A percentile compares a stretch with the other conserved stretches of the same genome.
Conservation (phyloP, 768 basidiomycete genomes). For the Pisolithus tinctorius region DNA sequence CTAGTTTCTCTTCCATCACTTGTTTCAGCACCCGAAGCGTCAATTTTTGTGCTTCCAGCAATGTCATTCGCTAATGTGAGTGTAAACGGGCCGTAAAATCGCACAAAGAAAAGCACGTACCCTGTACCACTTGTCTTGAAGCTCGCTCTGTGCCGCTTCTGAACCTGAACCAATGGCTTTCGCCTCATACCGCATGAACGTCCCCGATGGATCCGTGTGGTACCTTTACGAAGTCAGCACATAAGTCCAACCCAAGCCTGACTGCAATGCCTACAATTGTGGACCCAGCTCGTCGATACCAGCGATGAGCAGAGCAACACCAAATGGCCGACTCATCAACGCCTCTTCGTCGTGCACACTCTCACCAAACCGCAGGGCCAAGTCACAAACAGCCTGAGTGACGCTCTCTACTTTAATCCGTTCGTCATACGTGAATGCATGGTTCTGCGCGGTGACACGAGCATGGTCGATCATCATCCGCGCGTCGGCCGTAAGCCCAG, state of each 20-base stretch:
- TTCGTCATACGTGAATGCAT: slow-evolving; percentile 96
- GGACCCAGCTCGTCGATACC: slow-evolving; percentile 95
- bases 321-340: slow-evolving; percentile 99
- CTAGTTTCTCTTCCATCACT: slow-evolving; percentile 99
- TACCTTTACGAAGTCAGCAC: slow-evolving; percentile 46
- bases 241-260: not conserved
- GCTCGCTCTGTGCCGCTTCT: slow-evolving; percentile 93
- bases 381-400: slow-evolving; percentile 96
- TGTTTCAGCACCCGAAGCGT: slow-evolving; percentile 91
- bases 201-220: slow-evolving; percentile 98
- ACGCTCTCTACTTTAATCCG: slow-evolving; percentile 95
- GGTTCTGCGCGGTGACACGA: slow-evolving; percentile 92
- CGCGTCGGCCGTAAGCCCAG: slow-evolving; percentile 93
- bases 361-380: slow-evolving; percentile 96
- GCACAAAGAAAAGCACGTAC: slow-evolving; percentile 33
- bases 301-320: slow-evolving; percentile 95
- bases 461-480: slow-evolving; percentile 99
- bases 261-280: slow-evolving; percentile 65
- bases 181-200: slow-evolving; percentile 93
- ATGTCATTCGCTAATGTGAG: slow-evolving; percentile 73
- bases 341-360: slow-evolving; percentile 98
- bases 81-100: slow-evolving; percentile 6
- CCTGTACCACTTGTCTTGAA: slow-evolving; percentile 96
- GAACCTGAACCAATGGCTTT: slow-evolving; percentile 98
- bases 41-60: slow-evolving; percentile 81